A percentile compares a stretch with the other conserved stretches of the same genome.
Evolutionary conservation across 2,329 filamentous ascomycete genomes (phyloP).

Genomic region (Aspergillus sp.): DNA sequence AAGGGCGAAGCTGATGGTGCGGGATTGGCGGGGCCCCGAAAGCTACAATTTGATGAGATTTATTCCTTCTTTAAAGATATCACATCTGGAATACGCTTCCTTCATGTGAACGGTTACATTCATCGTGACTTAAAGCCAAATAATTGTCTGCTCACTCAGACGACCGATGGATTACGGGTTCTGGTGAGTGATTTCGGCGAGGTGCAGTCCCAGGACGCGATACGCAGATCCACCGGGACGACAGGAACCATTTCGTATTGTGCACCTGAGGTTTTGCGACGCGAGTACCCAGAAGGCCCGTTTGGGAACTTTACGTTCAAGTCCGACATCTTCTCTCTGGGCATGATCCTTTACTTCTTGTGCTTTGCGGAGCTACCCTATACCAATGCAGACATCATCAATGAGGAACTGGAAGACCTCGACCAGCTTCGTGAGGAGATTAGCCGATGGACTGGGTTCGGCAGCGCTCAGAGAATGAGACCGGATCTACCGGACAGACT

Average conservation of each 20-base stretch:
- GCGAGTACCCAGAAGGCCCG: constrained; percentile 55
- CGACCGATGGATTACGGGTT: constrained; percentile 64
- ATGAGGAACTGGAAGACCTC: constrained; percentile 89
- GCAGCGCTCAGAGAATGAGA: constrained; percentile 65
- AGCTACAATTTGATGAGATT: constrained; percentile 77
- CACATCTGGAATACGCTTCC: constrained; percentile 79
- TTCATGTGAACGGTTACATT: constrained; percentile 88
- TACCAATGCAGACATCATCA: constrained; percentile 68
- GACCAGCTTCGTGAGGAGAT: constrained; percentile 82
- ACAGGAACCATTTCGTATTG: constrained; percentile 98
- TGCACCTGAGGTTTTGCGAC: constrained; percentile 81
- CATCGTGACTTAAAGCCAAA: constrained; percentile 94
- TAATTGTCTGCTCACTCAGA: constrained; percentile 83
- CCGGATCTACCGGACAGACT: constrained; percentile 79
- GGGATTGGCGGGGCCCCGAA: constrained; percentile 47
- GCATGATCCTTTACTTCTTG: constrained; percentile 98
- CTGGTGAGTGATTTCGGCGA: constrained; percentile 97
- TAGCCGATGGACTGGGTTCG: constrained; percentile 76
- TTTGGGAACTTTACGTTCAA: constrained; percentile 95
- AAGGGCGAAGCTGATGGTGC: constrained; percentile 65
- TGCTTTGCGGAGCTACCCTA: constrained; percentile 91
- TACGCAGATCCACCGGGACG: constrained; percentile 81
- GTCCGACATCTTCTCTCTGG: constrained; percentile 94
- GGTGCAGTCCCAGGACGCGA: constrained; percentile 75
- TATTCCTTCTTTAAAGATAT: constrained; percentile 96